Evolutionary conservation across 139 green algal species (phyloP), one percentile per base, ranked within the genome.

Genomic region (Picochlorum sp.): DNA sequence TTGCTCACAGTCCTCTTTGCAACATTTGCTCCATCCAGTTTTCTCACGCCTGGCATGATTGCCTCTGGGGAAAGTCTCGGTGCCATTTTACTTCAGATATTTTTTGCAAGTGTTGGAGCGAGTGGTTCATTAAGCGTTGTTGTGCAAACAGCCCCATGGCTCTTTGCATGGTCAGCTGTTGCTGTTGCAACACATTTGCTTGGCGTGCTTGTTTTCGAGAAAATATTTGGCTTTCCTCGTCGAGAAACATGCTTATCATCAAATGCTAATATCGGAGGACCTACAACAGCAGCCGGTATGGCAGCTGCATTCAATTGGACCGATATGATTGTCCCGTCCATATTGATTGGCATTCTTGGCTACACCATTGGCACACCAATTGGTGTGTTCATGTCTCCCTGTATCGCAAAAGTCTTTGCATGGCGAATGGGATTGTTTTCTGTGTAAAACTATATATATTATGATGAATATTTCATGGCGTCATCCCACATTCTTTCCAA

Each of bases 191-290:
- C 77, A 1, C 85, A 92, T 59, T 49, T 92, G 10, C 68, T 13
- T 3, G 16, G 88, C 30, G 67, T 88, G 49, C 71, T 96, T 68
- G 66, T 34, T 8, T 49, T 79, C 8, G 88, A 89, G 7, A 66
- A 60, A 9, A 28, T 86, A 45, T 37, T 83, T 15, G 73, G 81
- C 4, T 89, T 91, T 71, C 70, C 34, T 5, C 67, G 71, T 2
- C 68, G 65, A 41, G 83, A 94, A 16, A 67, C 90, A 59, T 78
- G 92, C 28, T 58, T 97, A 34, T 89, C 89, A 6, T 87, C 71
- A 21, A 97, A 97, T 67, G 91, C 91, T 21, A 96, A 96, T 79
- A 91, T 97, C 16, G 90, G 90, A 83, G 85, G 89, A 1, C 87
- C 87, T 2, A 90, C 85, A 51, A 96, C 89, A 10, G 88, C 90